These are phyloP conservation scores for Dichotomopilus funicola DNA, from an alignment of 2,329 filamentous ascomycete species.

Conservation along the genomic window DNA sequence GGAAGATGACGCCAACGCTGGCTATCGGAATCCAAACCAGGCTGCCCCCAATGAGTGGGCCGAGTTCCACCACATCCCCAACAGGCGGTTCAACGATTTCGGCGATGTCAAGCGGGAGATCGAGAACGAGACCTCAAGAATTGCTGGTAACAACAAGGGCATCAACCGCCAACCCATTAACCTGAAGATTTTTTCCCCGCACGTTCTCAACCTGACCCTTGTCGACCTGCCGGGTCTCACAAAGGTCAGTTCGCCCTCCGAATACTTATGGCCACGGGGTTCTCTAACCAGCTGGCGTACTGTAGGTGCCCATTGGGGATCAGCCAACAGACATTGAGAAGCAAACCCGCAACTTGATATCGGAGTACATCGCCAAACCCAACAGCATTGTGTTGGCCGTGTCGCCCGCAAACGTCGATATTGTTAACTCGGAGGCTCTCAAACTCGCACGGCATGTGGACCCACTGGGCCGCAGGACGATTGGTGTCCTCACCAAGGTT, in stretches of 20 bases:
- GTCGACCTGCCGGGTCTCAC: slow-evolving; percentile 94
- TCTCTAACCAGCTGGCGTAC: slow-evolving; percentile 11
- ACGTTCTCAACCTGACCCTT: slow-evolving; percentile 91
- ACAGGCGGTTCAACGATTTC: slow-evolving; percentile 85
- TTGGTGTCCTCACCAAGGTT: slow-evolving; percentile 93
- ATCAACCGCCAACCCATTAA: slow-evolving; percentile 98
- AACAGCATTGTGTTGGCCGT: slow-evolving; percentile 98
- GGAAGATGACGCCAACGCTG: slow-evolving; percentile 59
- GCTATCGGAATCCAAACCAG: slow-evolving; percentile 72
- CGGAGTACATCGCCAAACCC: slow-evolving; percentile 97
- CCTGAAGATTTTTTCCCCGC: slow-evolving; percentile 94
- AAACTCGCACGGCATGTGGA: slow-evolving; percentile 97
- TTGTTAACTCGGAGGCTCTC: slow-evolving; percentile 95
- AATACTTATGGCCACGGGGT: slow-evolving; percentile 1
- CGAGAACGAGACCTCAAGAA: slow-evolving; percentile 64
- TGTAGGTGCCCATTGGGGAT: slow-evolving; percentile 87
- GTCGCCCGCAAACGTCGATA: slow-evolving; percentile 93
- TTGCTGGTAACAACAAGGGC: slow-evolving; percentile 85
- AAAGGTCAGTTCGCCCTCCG: slow-evolving; percentile 52
- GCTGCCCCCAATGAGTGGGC: slow-evolving; percentile 69
- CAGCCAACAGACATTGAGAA: slow-evolving; percentile 98
- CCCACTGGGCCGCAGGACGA: slow-evolving; percentile 86
- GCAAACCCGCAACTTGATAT: slow-evolving; percentile 91
- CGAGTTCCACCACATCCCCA: slow-evolving; percentile 92
- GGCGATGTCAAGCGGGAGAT: slow-evolving; percentile 98